Percentiles rank a stretch among this genome's conserved stretches.
phyloP scores from a whole-genome alignment of 2,329 filamentous ascomycete species.

The Aschersonia sp. region DNA sequence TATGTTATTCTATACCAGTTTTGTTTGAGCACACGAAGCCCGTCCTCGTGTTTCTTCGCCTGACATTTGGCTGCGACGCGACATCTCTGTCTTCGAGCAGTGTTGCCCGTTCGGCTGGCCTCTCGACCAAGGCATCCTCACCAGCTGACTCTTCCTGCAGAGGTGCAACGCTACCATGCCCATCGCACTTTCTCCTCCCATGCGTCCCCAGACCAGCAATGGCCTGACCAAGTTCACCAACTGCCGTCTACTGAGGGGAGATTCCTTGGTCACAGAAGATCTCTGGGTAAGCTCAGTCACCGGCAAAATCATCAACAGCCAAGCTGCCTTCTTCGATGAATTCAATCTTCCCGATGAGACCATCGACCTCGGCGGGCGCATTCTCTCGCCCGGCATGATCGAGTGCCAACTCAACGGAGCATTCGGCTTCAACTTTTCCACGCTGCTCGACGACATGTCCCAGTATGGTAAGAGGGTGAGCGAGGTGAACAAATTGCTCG shows the following conservation, averaged over 20 bases:
- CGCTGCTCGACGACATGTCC: slow-evolving; percentile 51
- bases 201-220: slow-evolving; percentile 18
- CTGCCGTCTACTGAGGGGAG: slow-evolving; percentile 59
- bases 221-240: slow-evolving; percentile 81
- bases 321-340: slow-evolving; percentile 53
- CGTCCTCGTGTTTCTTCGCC: neutral
- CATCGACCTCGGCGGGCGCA: slow-evolving; percentile 69
- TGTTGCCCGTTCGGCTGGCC: no score
- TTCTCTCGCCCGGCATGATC: slow-evolving; percentile 74
- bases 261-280: slow-evolving; percentile 57
- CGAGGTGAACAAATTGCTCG: slow-evolving; percentile 55
- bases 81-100: neutral
- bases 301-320: slow-evolving; percentile 67
- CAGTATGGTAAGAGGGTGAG: slow-evolving; percentile 60
- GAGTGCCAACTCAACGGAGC: slow-evolving; percentile 87
- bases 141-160: neutral
- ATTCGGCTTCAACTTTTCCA: slow-evolving; percentile 85
- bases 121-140: no score
- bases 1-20: neutral
- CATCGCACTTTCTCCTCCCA: slow-evolving; percentile 25
- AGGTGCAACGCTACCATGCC: slow-evolving; percentile 23
- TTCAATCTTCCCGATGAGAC: slow-evolving; percentile 55
- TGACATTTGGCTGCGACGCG: neutral
- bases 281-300: slow-evolving; percentile 77
- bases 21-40: neutral